Evolutionary conservation across 139 green algal species (phyloP), one percentile per base, ranked within the genome.

Genomic region (Chlorella sp.): DNA sequence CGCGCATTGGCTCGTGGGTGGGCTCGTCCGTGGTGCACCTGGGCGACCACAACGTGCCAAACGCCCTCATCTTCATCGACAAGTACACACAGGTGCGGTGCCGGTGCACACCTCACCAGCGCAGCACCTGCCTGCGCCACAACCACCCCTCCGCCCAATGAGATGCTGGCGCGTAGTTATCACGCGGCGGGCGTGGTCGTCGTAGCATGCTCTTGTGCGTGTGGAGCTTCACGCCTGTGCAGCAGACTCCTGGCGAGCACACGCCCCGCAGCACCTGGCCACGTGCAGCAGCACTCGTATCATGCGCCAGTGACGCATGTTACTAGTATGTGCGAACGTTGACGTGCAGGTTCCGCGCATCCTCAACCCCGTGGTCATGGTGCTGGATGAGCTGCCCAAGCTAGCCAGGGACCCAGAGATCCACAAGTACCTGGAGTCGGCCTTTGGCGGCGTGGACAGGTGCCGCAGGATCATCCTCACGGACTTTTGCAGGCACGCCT

Each of bases 31-130:
- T 98, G 31, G 84, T 97, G n/a, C 94, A 97, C 78, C 80, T 97
- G 61, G 94, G 93, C 20, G 94, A 98, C 81, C 91, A 97, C 87
- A 96, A 96, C 79, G 93, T 98, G 50, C 93, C 93, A 59, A 97
- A 97, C 76, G 91, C 91, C 29, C 86, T 98, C 30, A 88, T 94
- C 74, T 97, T 98, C 87, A 95, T 97, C 63, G 91, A 97, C 87
- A 98, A 98, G 85, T 98, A 97, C 87, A 95, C 87, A 2, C 90
- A 95, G 86, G 88, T 79, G 73, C 1, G 71, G n/a, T n/a, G 23
- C 17, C 42, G n/a, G n/a, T n/a, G n/a, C n/a, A n/a, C n/a, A n/a
- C n/a, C n/a, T n/a, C n/a, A n/a, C n/a, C n/a, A n/a, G n/a, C n/a
- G n/a, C n/a, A n/a, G n/a, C n/a, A n/a, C n/a, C n/a, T n/a, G n/a